phyloP scores from a whole-genome alignment of 2,329 filamentous ascomycete genomes.

The Stenocarpella maydis region DNA sequence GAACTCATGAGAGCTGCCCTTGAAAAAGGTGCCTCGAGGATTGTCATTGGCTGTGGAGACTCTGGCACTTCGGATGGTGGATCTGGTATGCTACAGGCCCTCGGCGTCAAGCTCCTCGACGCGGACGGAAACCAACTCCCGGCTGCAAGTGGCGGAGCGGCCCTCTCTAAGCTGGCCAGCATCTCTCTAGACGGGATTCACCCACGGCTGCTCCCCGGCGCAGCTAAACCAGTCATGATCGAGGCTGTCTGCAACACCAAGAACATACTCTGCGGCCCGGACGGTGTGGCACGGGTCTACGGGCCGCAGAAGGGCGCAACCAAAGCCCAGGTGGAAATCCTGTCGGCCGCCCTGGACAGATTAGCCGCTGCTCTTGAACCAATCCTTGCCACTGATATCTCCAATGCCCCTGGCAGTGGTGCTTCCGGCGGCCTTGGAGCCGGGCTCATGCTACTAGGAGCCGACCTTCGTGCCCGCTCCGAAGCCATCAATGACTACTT shows the following conservation, averaged over 20 bases:
- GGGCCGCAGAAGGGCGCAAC: slow-evolving; percentile 61
- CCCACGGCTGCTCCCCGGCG: background rate
- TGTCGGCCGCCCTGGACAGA: background rate
- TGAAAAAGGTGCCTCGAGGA: background rate
- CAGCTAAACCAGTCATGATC: slow-evolving; percentile 48
- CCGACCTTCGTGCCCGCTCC: slow-evolving; percentile 54
- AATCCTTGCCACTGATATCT: slow-evolving; percentile 47
- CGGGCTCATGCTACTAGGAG: slow-evolving; percentile 57
- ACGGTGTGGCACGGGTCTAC: slow-evolving; percentile 58
- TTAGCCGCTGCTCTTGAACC: slow-evolving; percentile 26
- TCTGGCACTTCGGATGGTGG: slow-evolving; percentile 63
- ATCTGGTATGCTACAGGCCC: slow-evolving; percentile 61
- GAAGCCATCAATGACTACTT: slow-evolving; percentile 61
- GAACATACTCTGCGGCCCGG: slow-evolving; percentile 58
- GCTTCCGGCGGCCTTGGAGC: slow-evolving; percentile 62
- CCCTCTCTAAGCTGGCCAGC: background rate
- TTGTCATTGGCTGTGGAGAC: slow-evolving; percentile 62
- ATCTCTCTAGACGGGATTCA: background rate
- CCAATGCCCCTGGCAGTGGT: slow-evolving; percentile 54
- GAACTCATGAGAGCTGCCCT: slow-evolving; percentile 48
- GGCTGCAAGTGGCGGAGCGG: background rate
- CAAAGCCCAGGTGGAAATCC: slow-evolving; percentile 37
- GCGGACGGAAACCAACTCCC: background rate
- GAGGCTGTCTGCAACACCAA: slow-evolving; percentile 61
- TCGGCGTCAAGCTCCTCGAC: slow-evolving; percentile 55